Percentiles rank a stretch among this genome's conserved stretches.
phyloP scores from a whole-genome alignment of 2,329 filamentous ascomycete species.

The Monosporascus sp. region DNA sequence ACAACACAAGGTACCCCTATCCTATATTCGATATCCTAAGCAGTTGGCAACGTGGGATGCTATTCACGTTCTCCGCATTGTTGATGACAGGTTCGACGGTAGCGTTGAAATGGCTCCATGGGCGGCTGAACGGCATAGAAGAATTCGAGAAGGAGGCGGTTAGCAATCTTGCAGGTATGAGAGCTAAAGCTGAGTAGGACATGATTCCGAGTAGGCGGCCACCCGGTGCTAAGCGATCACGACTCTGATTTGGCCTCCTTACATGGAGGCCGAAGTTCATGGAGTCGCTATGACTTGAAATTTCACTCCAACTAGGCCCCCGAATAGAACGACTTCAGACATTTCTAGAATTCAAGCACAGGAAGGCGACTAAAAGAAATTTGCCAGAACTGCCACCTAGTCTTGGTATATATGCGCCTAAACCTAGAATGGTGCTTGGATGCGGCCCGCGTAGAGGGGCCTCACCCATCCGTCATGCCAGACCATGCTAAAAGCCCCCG shows the following conservation, averaged over 20 bases:
- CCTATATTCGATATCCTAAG: constrained; percentile 70
- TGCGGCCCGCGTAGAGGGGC: not conserved
- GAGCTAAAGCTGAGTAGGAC: constrained; percentile 11
- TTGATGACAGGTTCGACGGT: constrained; percentile 68
- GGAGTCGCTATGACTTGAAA: not conserved
- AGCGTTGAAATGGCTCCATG: constrained; percentile 65
- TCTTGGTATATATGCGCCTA: not conserved
- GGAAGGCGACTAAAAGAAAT: not conserved
- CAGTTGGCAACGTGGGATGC: constrained; percentile 56
- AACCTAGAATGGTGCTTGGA: not conserved
- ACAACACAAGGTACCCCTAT: constrained; percentile 66
- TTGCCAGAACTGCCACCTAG: too few relatives aligned
- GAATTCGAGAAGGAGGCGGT: constrained; percentile 30
- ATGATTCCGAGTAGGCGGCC: not conserved
- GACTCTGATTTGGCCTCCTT: not conserved
- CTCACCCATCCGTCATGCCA: not conserved
- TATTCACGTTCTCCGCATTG: constrained; percentile 65
- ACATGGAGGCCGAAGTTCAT: not conserved
- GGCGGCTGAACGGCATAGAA: constrained; percentile 55
- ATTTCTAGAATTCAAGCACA: not conserved
- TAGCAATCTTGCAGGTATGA: constrained; percentile 12
- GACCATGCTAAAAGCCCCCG: not conserved
- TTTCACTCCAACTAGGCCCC: not conserved
- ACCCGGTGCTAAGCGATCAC: not conserved
- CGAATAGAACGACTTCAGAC: not conserved